Conservation (phyloP, 78 protist genomes). For the Dictyostelium purpureum region DNA sequence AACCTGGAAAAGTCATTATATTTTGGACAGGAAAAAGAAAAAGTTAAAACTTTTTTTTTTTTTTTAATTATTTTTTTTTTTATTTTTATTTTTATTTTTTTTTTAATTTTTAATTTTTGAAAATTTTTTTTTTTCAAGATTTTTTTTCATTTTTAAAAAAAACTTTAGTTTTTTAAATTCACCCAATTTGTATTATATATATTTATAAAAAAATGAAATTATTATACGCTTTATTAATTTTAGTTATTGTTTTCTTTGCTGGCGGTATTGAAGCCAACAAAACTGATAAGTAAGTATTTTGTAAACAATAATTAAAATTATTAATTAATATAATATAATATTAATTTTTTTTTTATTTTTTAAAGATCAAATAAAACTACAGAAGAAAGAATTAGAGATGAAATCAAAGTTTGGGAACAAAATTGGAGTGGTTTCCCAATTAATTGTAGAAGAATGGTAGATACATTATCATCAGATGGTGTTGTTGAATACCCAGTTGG, state of each 20-base stretch:
- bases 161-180: not conserved
- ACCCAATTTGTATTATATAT: not conserved
- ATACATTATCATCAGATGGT: conserved; percentile 65
- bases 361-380: conserved; percentile 2
- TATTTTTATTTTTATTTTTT: not conserved
- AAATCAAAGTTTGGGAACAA: conserved; percentile 41
- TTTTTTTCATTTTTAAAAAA: conserved; percentile 3
- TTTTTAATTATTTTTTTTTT: not conserved
- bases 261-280: not conserved
- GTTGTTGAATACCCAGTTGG: conserved; percentile 76
- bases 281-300: not conserved
- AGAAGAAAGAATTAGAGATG: conserved; percentile 63
- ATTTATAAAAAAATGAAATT: not conserved
- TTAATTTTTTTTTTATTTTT: not conserved
- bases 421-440: conserved; percentile 83
- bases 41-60: not conserved
- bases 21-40: not conserved
- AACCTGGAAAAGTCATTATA: too few species aligned
- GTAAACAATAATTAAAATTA: too few species aligned
- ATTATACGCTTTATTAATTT: conserved; percentile 9
- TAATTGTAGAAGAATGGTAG: conserved; percentile 76
- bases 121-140: not conserved
- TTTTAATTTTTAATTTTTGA: not conserved
- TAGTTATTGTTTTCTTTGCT: not conserved
- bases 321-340: too few species aligned